Conservation (phyloP, 2,329 filamentous ascomycete genomes). For the Hysterium pulicare region DNA sequence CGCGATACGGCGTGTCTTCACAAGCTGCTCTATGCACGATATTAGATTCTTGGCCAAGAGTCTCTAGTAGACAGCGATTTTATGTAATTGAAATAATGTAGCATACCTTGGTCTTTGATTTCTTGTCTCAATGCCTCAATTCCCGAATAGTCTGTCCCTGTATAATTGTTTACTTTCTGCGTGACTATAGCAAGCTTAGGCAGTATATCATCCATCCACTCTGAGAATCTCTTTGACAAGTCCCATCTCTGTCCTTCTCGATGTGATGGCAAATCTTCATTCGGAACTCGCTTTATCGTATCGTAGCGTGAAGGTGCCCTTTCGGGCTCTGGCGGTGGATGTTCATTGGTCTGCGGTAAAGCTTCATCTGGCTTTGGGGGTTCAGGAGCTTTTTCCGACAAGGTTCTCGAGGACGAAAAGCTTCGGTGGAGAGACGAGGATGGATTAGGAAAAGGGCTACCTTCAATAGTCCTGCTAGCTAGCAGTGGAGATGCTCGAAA, state of each 20-base stretch:
- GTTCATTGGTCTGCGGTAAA: neutral
- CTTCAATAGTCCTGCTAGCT: slow-evolving; percentile 6
- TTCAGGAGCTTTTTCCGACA: slow-evolving; percentile 16
- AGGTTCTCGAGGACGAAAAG: slow-evolving; percentile 19
- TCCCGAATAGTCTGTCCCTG: slow-evolving; percentile 77
- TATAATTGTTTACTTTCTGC: slow-evolving; percentile 87
- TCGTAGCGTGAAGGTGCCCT: slow-evolving; percentile 16
- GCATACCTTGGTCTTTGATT: slow-evolving; percentile 64
- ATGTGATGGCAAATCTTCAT: slow-evolving; percentile 51
- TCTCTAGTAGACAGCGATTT: too few species aligned
- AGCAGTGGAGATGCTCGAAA: slow-evolving; percentile 21
- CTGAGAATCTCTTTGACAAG: slow-evolving; percentile 59
- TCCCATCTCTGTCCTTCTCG: slow-evolving; percentile 54
- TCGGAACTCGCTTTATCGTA: slow-evolving; percentile 30
- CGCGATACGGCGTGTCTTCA: slow-evolving; percentile 57
- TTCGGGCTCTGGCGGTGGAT: slow-evolving; percentile 5
- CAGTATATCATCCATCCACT: slow-evolving; percentile 86
- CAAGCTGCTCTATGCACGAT: slow-evolving; percentile 47
- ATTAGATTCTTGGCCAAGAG: slow-evolving; percentile 6
- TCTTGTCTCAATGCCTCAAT: slow-evolving; percentile 82
- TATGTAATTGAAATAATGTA: too few species aligned
- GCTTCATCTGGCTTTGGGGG: slow-evolving; percentile 10
- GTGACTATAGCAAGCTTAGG: slow-evolving; percentile 80
- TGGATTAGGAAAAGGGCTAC: slow-evolving; percentile 7
- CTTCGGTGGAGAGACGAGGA: slow-evolving; percentile 6